These are phyloP conservation scores for Knufia fluminis DNA, from an alignment of 2,329 filamentous ascomycete species.

Conservation along the genomic window DNA sequence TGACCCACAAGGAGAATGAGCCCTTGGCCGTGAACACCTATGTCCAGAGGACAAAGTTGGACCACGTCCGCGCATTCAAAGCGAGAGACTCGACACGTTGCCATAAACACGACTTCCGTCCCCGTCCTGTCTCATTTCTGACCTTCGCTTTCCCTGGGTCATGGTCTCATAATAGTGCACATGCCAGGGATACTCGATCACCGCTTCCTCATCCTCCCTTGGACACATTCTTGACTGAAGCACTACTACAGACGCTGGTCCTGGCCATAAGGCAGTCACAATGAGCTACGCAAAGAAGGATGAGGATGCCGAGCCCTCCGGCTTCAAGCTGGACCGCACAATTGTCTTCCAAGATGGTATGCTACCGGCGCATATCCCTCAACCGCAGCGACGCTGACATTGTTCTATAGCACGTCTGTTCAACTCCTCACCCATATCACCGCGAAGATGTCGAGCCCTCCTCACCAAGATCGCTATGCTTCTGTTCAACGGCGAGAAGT, in stretches of 20 bases:
- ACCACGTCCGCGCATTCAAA: background rate
- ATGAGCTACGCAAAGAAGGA: slow-evolving; percentile 99
- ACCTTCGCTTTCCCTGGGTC: slow-evolving; percentile 6
- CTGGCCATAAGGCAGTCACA: slow-evolving; percentile 17
- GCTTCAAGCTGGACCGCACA: slow-evolving; percentile 96
- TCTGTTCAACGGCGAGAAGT: slow-evolving; percentile 92
- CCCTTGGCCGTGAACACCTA: slow-evolving; percentile 6
- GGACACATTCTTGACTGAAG: slow-evolving; percentile 22
- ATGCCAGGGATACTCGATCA: slow-evolving; percentile 7
- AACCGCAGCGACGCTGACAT: background rate
- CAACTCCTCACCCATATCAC: slow-evolving; percentile 94
- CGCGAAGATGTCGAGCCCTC: slow-evolving; percentile 92
- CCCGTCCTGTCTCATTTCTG: background rate
- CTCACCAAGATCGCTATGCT: slow-evolving; percentile 95
- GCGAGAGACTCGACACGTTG: background rate
- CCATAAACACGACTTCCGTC: background rate
- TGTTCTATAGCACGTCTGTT: slow-evolving; percentile 71
- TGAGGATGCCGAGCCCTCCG: slow-evolving; percentile 85
- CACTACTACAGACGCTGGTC: background rate
- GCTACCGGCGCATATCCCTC: slow-evolving; percentile 21
- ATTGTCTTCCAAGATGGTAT: slow-evolving; percentile 98
- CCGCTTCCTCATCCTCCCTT: slow-evolving; percentile 9
- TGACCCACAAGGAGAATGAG: background rate
- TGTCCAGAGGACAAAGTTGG: background rate
- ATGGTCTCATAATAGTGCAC: slow-evolving; percentile 21